Evolutionary conservation across 139 green algal species (phyloP).

Genomic region (Coelastrella sp.): DNA sequence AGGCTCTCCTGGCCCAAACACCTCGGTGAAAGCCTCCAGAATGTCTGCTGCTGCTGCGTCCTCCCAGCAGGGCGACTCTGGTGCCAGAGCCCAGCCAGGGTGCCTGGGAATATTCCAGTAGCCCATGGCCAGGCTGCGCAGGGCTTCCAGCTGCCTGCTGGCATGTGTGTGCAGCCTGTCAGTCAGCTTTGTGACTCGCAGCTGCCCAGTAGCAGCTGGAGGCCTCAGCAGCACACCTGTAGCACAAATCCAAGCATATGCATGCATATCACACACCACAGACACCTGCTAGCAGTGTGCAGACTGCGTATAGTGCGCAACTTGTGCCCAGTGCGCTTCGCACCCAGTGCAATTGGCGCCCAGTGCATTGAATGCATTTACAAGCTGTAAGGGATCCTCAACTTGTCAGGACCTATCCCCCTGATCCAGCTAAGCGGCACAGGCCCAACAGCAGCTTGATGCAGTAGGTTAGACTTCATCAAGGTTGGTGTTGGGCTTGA

Average conservation of each 20-base stretch:
- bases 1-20: constrained; percentile 1
- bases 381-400: too few relatives aligned
- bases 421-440: too few relatives aligned
- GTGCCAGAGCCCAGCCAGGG: constrained; percentile 31
- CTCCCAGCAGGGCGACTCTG: background rate
- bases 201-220: background rate
- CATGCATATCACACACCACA: too few relatives aligned
- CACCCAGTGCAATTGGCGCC: too few relatives aligned
- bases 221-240: background rate
- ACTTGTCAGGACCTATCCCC: too few relatives aligned
- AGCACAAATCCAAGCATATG: background rate
- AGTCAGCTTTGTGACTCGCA: background rate
- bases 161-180: constrained; percentile 4
- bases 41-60: background rate
- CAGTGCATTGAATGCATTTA: too few relatives aligned
- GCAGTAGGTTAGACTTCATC: too few relatives aligned
- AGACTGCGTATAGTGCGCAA: too few relatives aligned
- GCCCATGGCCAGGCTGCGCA: constrained; percentile 1
- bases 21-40: constrained; percentile 7
- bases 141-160: constrained; percentile 3
- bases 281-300: too few relatives aligned
- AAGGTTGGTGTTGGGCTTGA: too few relatives aligned
- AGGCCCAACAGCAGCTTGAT: too few relatives aligned
- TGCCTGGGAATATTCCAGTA: constrained; percentile 26
- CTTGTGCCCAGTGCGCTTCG: too few relatives aligned